Percentiles rank a stretch among this genome's conserved stretches.
Conservation (phyloP, 1,284 basidiomycete species). For the Pisolithus thermaeus region DNA sequence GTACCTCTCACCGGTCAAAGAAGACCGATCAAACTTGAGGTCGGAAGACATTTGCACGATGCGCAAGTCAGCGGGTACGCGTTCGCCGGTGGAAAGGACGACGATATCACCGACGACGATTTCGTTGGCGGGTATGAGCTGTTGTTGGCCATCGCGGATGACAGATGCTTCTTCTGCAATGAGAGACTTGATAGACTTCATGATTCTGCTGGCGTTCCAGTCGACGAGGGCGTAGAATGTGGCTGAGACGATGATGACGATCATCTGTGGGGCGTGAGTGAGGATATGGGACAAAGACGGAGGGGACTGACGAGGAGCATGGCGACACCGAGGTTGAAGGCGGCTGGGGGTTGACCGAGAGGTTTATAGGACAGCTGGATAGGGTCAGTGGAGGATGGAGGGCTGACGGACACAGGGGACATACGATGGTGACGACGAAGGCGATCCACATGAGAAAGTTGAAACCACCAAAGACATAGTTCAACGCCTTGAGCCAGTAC, state of each 20-base stretch:
- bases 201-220: constrained; percentile 32
- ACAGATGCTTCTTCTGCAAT: constrained; percentile 41
- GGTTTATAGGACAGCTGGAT: constrained; percentile 41
- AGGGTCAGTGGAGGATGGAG: constrained; percentile 7
- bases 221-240: constrained; percentile 38
- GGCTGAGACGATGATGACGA: constrained; percentile 64
- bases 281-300: neutral
- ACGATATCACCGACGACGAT: constrained; percentile 82
- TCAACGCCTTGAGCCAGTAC: constrained; percentile 43
- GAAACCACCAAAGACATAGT: constrained; percentile 51
- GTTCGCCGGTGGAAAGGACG: constrained; percentile 68
- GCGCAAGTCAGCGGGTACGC: constrained; percentile 80
- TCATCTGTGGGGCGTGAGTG: constrained; percentile 17
- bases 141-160: constrained; percentile 52
- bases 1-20: constrained; percentile 56
- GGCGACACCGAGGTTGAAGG: constrained; percentile 60
- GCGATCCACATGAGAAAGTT: constrained; percentile 50
- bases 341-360: constrained; percentile 42
- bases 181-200: constrained; percentile 31
- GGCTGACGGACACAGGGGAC: constrained; percentile 8
- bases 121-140: constrained; percentile 66
- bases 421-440: constrained; percentile 40
- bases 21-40: constrained; percentile 54
- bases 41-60: constrained; percentile 51
- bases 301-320: constrained; percentile 64